phyloP scores from a whole-genome alignment of 768 basidiomycete species.

The Termitomyces sp. region DNA sequence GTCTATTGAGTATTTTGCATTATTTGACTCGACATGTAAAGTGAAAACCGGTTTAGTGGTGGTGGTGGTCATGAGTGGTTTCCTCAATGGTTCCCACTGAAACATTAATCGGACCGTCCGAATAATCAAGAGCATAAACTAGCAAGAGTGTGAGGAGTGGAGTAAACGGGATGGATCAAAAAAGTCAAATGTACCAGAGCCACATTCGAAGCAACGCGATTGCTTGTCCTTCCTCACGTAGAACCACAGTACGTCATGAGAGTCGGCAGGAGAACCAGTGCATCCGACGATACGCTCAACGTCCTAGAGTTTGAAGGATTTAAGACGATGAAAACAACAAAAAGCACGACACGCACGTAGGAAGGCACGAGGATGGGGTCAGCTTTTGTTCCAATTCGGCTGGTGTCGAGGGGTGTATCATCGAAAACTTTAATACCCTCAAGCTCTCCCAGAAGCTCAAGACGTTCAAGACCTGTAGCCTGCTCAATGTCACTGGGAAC shows the following conservation, averaged over 20 bases:
- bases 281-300: conserved; percentile 85
- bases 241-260: conserved; percentile 91
- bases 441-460: conserved; percentile 85
- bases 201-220: conserved; percentile 88
- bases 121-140: conserved; percentile 72
- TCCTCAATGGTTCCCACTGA: conserved; percentile 2
- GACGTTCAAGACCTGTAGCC: conserved; percentile 94
- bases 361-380: conserved; percentile 87
- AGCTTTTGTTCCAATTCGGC: conserved; percentile 79
- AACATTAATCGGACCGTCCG: conserved; percentile 3
- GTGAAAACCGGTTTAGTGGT: conserved; percentile 5
- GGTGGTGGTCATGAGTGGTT: neutral
- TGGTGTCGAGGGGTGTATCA: conserved; percentile 75
- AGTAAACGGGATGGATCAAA: neutral
- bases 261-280: conserved; percentile 92
- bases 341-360: conserved; percentile 48
- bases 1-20: conserved; percentile 2
- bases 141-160: neutral
- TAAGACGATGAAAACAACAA: neutral
- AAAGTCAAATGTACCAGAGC: conserved; percentile 62
- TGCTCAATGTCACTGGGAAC: conserved; percentile 85
- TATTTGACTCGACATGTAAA: neutral
- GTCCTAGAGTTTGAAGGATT: conserved; percentile 40
- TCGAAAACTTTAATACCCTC: conserved; percentile 91
- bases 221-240: conserved; percentile 56